Conservation (phyloP, 2,329 filamentous ascomycete genomes). For the Leptodontidium sp. region DNA sequence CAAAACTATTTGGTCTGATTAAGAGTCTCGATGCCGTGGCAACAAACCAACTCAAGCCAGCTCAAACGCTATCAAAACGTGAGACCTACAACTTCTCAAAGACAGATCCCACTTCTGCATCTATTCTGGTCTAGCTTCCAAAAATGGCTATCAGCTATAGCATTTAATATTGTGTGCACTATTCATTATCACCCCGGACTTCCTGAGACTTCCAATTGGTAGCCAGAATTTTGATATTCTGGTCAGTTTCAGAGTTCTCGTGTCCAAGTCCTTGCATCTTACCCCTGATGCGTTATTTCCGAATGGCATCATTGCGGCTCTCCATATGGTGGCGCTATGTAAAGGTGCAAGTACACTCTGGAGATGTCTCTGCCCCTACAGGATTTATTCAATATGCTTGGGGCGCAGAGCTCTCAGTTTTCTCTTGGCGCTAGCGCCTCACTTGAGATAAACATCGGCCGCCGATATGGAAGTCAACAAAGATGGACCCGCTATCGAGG, state of each 20-base stretch:
- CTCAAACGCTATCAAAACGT: no score
- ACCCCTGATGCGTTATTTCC: background rate
- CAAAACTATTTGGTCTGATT: no score
- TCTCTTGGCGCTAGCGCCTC: slow-evolving; percentile 4
- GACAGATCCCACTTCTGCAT: no score
- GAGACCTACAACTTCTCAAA: no score
- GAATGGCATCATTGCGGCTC: slow-evolving; percentile 5
- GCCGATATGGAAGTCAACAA: slow-evolving; percentile 9
- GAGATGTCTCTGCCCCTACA: background rate
- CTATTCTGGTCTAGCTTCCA: background rate
- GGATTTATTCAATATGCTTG: background rate
- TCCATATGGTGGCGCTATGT: background rate
- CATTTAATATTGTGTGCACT: background rate
- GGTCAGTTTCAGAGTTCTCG: slow-evolving; percentile 6
- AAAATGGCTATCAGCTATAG: background rate
- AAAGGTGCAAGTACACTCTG: background rate
- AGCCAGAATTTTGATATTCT: background rate
- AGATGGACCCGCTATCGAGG: background rate
- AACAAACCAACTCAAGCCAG: no score
- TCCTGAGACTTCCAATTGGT: background rate
- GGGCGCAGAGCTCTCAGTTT: background rate
- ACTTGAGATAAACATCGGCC: no score
- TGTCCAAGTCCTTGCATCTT: background rate
- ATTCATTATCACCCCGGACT: background rate
- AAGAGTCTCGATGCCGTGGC: no score